Base-by-base conservation (phyloP, 164 flowering plant species). In the Vitis amurensis region DNA sequence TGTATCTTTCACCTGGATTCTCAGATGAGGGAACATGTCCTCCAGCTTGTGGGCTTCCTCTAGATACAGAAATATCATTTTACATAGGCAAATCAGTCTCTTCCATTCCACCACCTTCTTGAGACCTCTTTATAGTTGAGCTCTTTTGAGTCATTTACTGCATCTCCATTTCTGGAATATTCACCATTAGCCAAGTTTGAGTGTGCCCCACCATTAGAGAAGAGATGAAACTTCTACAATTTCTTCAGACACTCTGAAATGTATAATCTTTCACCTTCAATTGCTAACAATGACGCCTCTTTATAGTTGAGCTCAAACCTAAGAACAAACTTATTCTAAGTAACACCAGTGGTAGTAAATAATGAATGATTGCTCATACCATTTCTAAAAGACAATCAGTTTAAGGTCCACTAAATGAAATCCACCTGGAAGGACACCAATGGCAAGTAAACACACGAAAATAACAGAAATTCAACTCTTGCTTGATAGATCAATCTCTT, bases 181-280 rank as follows among this genome's bases (percentile, higher is more conserved):
- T 65, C 66, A 15, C 71, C 71, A 71, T 70, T 67, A 29, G 52
- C 67, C 23, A 50, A 51, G 30, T 68, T 68, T 12, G 56, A 37
- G 27, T 50, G 30, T 31, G 11, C 11, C 15, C 63, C 73, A 29
- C 66, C 55, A 10, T 56, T 50, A 15, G 76, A 63, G 14, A 68
- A 56, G 61, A 57, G 50, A 63, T 53, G 52, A 60, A 78, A 59
- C 61, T 66, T 73, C 64, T 78, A 77, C 50, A 81, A 68, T 62
- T 66, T 74, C 63, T 79, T 67, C 61, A 79, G 49, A 50, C 65
- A 31, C 47, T 71, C 27, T 14, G 29, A 29, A 69, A 78, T 78
- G 29, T 68, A 62, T 29, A 49, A 31, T 27, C 66, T 77, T 31
- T 82, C 82, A 13, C 77, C 78, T 70, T 79, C 79, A 68, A 72